Conservation (phyloP, 2,329 filamentous ascomycete species). For the Hirsutella thompsonii region DNA sequence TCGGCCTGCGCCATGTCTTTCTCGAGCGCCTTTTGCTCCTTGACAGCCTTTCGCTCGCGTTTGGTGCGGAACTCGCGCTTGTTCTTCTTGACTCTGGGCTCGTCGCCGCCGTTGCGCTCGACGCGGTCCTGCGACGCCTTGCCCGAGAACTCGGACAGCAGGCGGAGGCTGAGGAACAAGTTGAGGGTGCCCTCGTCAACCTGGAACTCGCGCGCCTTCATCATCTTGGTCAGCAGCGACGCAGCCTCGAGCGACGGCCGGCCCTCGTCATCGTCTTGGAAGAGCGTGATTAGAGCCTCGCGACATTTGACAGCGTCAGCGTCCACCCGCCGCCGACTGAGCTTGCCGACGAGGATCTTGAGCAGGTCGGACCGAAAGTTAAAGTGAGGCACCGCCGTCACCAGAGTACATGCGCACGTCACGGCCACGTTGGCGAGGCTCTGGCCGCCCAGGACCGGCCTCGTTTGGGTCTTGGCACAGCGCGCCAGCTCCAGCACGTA, state of each 20-base stretch:
- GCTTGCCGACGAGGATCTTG: constrained; percentile 73
- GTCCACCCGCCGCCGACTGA: constrained; percentile 61
- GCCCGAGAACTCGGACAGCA: constrained; percentile 76
- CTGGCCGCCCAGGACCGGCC: constrained; percentile 23
- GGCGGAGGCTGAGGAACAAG: constrained; percentile 76
- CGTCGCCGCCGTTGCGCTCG: constrained; percentile 30
- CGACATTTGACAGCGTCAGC: constrained; percentile 66
- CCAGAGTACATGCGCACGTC: constrained; percentile 69
- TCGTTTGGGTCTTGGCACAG: constrained; percentile 46
- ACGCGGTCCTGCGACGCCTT: constrained; percentile 71
- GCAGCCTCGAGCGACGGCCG: constrained; percentile 79
- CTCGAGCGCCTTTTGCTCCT: constrained; percentile 76
- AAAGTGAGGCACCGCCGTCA: constrained; percentile 84
- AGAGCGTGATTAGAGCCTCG: constrained; percentile 67
- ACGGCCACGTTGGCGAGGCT: constrained; percentile 64
- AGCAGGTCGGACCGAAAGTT: constrained; percentile 86
- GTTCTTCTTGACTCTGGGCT: constrained; percentile 39
- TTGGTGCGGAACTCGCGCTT: constrained; percentile 85
- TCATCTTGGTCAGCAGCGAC: constrained; percentile 80
- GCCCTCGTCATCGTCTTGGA: constrained; percentile 80
- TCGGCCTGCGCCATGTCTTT: constrained; percentile 92
- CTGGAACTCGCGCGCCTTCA: constrained; percentile 73
- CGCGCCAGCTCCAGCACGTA: constrained; percentile 68
- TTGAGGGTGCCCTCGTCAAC: constrained; percentile 81
- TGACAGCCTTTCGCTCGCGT: constrained; percentile 66